Evolutionary conservation across 768 basidiomycete genomes (phyloP).

Genomic region (Naganishia antarctica): DNA sequence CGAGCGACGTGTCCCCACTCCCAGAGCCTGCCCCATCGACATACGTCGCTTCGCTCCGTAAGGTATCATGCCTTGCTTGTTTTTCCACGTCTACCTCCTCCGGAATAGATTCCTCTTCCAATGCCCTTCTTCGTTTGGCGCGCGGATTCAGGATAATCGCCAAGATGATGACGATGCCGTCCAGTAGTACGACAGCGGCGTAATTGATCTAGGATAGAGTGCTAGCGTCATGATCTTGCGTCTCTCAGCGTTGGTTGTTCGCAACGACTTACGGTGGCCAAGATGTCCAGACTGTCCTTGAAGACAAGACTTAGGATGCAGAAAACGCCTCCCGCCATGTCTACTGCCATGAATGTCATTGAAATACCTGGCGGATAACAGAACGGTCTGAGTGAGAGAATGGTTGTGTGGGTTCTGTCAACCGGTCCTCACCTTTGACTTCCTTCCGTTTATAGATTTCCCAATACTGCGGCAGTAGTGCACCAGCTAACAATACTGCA

Average conservation of each 20-base stretch:
- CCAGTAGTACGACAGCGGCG: slow-evolving; percentile 61
- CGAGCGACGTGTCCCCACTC: no score
- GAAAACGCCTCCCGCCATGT: slow-evolving; percentile 67
- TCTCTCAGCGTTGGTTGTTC: not conserved
- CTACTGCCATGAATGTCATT: slow-evolving; percentile 63
- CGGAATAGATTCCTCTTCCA: not conserved
- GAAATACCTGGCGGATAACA: slow-evolving; percentile 67
- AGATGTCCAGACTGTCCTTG: slow-evolving; percentile 59
- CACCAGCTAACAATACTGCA: slow-evolving; percentile 58
- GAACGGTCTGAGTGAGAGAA: not conserved
- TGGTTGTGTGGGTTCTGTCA: not conserved
- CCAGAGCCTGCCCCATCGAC: no score
- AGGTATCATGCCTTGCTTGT: not conserved
- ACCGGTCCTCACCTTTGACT: slow-evolving; percentile 32
- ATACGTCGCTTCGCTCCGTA: not conserved
- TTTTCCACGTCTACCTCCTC: not conserved
- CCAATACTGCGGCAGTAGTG: slow-evolving; percentile 63
- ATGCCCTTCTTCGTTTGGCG: slow-evolving; percentile 32
- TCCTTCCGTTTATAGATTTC: slow-evolving; percentile 63
- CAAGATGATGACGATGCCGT: slow-evolving; percentile 59
- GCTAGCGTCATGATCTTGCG: not conserved
- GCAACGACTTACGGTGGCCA: slow-evolving; percentile 55
- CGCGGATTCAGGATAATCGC: slow-evolving; percentile 65
- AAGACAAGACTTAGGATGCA: slow-evolving; percentile 66
- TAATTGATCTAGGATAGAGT: slow-evolving; percentile 50